Evolutionary conservation across 2,329 filamentous ascomycete genomes (phyloP).

Genomic region (Rhynchosporium secalis): DNA sequence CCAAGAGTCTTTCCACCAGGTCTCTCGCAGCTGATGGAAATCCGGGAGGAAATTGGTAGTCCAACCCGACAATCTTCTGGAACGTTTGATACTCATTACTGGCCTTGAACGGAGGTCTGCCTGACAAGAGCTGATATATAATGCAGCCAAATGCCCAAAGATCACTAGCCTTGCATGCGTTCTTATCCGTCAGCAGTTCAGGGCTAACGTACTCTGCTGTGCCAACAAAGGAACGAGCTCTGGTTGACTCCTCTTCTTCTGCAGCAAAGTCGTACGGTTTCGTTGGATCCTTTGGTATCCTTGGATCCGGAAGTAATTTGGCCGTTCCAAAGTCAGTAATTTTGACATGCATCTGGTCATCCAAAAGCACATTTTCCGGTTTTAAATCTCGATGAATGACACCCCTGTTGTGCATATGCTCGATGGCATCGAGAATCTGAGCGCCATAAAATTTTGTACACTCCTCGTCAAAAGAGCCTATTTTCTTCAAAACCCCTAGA

Average conservation of each 20-base stretch:
- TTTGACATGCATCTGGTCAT: conserved; percentile 96
- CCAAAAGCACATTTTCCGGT: conserved; percentile 92
- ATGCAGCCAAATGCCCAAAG: conserved; percentile 99
- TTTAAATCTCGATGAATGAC: conserved; percentile 97
- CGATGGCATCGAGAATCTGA: conserved; percentile 92
- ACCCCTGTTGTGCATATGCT: conserved; percentile 95
- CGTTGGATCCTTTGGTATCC: conserved; percentile 36
- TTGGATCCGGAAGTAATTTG: conserved; percentile 74
- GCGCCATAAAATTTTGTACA: conserved; percentile 93
- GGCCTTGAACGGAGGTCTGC: conserved; percentile 95
- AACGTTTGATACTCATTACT: conserved; percentile 96
- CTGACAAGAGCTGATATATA: conserved; percentile 91
- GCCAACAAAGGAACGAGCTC: conserved; percentile 92
- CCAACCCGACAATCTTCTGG: conserved; percentile 92
- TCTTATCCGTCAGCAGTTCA: conserved; percentile 94
- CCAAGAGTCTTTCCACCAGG: conserved; percentile 84
- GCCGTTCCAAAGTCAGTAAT: conserved; percentile 98
- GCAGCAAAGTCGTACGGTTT: conserved; percentile 45
- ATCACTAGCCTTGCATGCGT: conserved; percentile 95
- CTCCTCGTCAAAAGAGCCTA: conserved; percentile 91
- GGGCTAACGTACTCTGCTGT: conserved; percentile 98
- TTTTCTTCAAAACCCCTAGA: conserved; percentile 88
- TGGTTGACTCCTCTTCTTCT: conserved; percentile 58
- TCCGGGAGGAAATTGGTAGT: conserved; percentile 88
- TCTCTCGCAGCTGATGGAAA: conserved; percentile 87